Percentiles rank a stretch among this genome's conserved stretches.
Evolutionary conservation across 148 eudicot species (phyloP).

Genomic region (Nyssa sinensis): DNA sequence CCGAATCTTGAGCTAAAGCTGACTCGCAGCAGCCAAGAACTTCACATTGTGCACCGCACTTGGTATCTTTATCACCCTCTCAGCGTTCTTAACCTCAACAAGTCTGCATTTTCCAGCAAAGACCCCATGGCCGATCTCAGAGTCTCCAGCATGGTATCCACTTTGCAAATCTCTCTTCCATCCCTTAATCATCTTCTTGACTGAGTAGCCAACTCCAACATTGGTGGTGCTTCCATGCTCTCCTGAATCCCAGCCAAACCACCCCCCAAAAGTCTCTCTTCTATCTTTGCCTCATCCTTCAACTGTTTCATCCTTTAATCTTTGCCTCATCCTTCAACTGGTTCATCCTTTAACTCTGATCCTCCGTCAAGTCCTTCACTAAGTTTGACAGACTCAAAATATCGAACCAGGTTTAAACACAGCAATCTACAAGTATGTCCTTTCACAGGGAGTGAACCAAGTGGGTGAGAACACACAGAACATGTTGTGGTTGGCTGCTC

Average conservation of each 20-base stretch:
- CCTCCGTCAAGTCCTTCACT: not conserved
- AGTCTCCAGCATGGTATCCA: slow-evolving; percentile 8
- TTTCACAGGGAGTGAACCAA: slow-evolving; percentile 32
- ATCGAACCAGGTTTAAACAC: slow-evolving; percentile 31
- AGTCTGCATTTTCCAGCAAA: slow-evolving; percentile 35
- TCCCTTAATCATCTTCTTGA: slow-evolving; percentile 7
- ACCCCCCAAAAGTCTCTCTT: slow-evolving; percentile 29
- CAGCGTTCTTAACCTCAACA: slow-evolving; percentile 35
- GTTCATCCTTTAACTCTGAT: slow-evolving; percentile 8
- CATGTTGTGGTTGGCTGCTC: slow-evolving; percentile 14
- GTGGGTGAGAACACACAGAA: slow-evolving; percentile 24
- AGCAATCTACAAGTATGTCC: slow-evolving; percentile 28
- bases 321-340: too few species aligned
- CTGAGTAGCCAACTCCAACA: slow-evolving; percentile 19
- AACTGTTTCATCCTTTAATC: too few species aligned
- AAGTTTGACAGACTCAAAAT: not conserved
- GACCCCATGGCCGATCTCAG: slow-evolving; percentile 28
- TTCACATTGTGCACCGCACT: slow-evolving; percentile 30
- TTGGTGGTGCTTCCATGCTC: slow-evolving; percentile 34
- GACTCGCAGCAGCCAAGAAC: slow-evolving; percentile 34
- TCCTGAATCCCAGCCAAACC: slow-evolving; percentile 48
- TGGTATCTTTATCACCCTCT: slow-evolving; percentile 34
- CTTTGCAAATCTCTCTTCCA: slow-evolving; percentile 7
- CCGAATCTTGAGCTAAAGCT: slow-evolving; percentile 26
- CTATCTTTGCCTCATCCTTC: slow-evolving; percentile 27